Base-by-base conservation (phyloP, 345 rosid genomes). In the Adansonia digitata region DNA sequence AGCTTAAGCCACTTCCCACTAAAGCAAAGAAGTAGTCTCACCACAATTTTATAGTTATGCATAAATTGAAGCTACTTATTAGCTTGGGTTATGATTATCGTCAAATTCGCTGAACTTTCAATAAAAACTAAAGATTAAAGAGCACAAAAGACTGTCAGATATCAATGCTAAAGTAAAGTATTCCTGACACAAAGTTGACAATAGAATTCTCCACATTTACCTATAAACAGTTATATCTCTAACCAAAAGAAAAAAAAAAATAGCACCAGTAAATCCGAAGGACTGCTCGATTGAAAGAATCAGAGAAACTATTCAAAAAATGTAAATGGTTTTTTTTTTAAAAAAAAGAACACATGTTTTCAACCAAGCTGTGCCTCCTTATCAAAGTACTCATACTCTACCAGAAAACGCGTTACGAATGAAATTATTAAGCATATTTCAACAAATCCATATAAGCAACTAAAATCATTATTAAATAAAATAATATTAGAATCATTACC, bases 131-230 rank as follows among this genome's bases (percentile, higher is more conserved):
- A n/a, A 37, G 46, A n/a, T 24, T 69, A 69, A 49, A 34, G 27
- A 51, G 34, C 27, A 26, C 20, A 66, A n/a, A 48, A 67, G 26
- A 69, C 42, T 69, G 57, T 27, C 22, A 69, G n/a, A n/a, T 17
- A 31, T 69, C 43, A 17, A 5, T 48, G 40, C 6, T 18, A 69
- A 69, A 24, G 51, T 66, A 11, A 42, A 69, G 34, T 69, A 49
- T 69, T 69, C 73, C 73, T 10, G 73, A 69, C 45, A 69, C 27
- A 69, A 69, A 49, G 42, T 69, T 34, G 60, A 69, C 45, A 13
- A 60, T n/a, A 34, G 60, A 69, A 49, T 49, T 53, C 73, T 34
- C 73, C 60, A 69, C 9, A 69, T 49, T 49, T 43, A 67, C 71
- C 55, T 27, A 15, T 45, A 26, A 15, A 49, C 43, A 69, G 27